These are phyloP conservation scores for Otatea glauca DNA, from an alignment of 176 grass and related monocot genomes.

Conservation along the genomic window DNA sequence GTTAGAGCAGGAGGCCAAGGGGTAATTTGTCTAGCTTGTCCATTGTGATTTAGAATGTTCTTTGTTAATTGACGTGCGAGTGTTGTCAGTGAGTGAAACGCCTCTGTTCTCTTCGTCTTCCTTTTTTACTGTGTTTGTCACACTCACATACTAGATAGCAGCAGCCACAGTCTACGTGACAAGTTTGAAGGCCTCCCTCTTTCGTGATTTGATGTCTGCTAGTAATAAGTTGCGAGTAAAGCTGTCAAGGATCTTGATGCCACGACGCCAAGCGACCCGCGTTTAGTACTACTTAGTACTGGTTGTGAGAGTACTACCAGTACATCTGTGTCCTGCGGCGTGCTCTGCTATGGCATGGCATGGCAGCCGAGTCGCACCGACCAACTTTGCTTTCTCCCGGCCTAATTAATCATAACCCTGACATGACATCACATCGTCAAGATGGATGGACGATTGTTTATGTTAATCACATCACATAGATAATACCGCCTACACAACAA, in stretches of 20 bases:
- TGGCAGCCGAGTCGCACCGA: not conserved
- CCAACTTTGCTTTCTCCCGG: constrained; percentile 13
- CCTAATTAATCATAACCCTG: constrained; percentile 35
- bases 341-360: too few relatives aligned
- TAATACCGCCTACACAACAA: not conserved
- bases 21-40: not conserved
- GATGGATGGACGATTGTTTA: not conserved
- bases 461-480: not conserved
- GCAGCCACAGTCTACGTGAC: not conserved
- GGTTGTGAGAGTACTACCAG: not conserved
- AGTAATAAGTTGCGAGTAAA: not conserved
- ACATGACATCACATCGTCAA: not conserved
- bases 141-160: not conserved
- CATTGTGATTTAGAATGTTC: not conserved
- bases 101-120: not conserved
- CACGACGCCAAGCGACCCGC: not conserved
- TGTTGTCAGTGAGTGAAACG: not conserved
- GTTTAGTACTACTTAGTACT: not conserved
- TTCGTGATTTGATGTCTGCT: not conserved
- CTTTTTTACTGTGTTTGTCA: not conserved
- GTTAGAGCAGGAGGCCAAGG: not conserved
- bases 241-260: not conserved
- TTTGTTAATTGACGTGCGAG: not conserved
- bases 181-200: not conserved
- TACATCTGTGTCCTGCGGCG: not conserved